phyloP scores from a whole-genome alignment of 768 basidiomycete genomes.

The Nevesoporus exiguus region DNA sequence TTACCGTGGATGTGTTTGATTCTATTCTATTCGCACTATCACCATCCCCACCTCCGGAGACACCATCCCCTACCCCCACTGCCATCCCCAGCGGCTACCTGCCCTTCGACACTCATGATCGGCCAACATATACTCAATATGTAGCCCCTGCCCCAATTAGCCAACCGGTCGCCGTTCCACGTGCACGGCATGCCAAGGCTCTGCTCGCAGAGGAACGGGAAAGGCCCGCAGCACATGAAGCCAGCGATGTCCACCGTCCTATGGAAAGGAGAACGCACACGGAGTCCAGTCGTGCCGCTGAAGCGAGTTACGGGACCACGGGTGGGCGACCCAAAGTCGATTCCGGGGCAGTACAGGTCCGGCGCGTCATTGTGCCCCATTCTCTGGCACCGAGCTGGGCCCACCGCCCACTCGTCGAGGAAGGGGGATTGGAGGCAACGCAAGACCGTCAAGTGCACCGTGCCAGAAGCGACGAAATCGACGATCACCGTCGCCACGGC shows the following conservation, averaged over 20 bases:
- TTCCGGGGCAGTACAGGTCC: slow-evolving; percentile 31
- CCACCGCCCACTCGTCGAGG: slow-evolving; percentile 28
- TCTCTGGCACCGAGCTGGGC: slow-evolving; percentile 31
- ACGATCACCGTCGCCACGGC: slow-evolving; percentile 19
- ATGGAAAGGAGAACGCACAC: slow-evolving; percentile 12
- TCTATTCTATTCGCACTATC: slow-evolving; percentile 19
- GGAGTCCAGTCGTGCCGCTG: slow-evolving; percentile 11
- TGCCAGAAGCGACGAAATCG: slow-evolving; percentile 19
- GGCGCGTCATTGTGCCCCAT: slow-evolving; percentile 25
- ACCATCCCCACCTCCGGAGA: slow-evolving; percentile 27
- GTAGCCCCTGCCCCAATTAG: slow-evolving; percentile 10
- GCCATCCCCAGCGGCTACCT: slow-evolving; percentile 14
- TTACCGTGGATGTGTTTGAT: slow-evolving; percentile 18
- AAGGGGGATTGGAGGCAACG: slow-evolving; percentile 18
- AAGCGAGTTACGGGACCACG: slow-evolving; percentile 5
- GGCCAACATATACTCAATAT: slow-evolving; percentile 14
- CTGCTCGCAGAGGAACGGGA: slow-evolving; percentile 23
- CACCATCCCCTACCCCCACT: slow-evolving; percentile 2
- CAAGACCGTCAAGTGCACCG: slow-evolving; percentile 22
- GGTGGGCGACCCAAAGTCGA: slow-evolving; percentile 30
- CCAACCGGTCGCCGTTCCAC: slow-evolving; percentile 19
- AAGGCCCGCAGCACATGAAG: slow-evolving; percentile 13
- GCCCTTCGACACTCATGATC: slow-evolving; percentile 2
- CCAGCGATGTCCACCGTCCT: slow-evolving; percentile 8
- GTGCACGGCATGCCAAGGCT: slow-evolving; percentile 21